Base-by-base conservation (phyloP, 192 early-diverging fungal species). In the Backusella parvicylindrica region DNA sequence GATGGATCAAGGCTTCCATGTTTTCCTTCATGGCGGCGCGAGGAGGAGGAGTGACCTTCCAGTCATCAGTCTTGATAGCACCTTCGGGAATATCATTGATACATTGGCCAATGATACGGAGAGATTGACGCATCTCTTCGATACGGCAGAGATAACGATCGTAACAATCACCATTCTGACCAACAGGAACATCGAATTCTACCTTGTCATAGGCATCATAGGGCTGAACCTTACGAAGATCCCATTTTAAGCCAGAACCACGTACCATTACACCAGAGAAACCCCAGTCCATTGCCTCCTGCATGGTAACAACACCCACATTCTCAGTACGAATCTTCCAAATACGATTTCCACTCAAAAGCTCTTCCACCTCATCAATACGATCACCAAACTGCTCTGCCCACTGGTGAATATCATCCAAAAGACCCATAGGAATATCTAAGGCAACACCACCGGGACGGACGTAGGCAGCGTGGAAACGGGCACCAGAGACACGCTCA, bases 1-100 rank as follows among this genome's bases (percentile, higher is more conserved):
- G 98, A 81, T 97, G 96, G 75, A 99, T 99, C 66, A 99, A 84
- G 6, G 96, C 95, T 83, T 99, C 98, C 98, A 99, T 99, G 83
- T 91, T 92, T 86, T 97, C 92, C 90, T 99, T 99, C 98, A 99
- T 99, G 78, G 86, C 84, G 21, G 90, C 90, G 72, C 98, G 91
- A 30, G 91, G 92, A 60, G 98, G 98, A 72, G 98, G 97, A 12
- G 93, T 83, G 71, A 99, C 68, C 92, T 99, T 99, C 90, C 91
- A 89, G 84, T 99, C 98, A 72, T 99, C 96, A n/a, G 97, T 92
- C 84, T 92, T 95, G 71, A 98, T 87, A 32, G 93, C 90, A 43
- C 98, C 98, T 65, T 92, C 86, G 33, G 98, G 98, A 90, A 99
- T 99, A 78, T 96, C 88, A 76, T 98, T 92, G 70, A 99, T 83